A percentile compares a stretch with the other conserved stretches of the same genome.
Evolutionary conservation across 2,329 filamentous ascomycete species (phyloP).

Genomic region (Phialophora macrospora): DNA sequence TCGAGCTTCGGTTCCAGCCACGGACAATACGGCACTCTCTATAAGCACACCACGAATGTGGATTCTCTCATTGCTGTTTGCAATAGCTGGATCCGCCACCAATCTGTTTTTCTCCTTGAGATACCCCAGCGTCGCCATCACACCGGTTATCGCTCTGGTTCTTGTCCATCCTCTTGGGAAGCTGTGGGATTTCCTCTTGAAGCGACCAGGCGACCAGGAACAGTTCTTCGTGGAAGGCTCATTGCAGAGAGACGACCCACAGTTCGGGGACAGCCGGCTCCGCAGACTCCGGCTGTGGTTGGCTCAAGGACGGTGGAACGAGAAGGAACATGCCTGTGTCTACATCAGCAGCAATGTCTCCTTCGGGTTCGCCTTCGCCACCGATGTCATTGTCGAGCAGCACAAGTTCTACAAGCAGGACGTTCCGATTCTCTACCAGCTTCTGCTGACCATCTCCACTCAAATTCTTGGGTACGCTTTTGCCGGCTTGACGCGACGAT

Average conservation of each 20-base stretch:
- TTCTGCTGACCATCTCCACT: constrained; percentile 81
- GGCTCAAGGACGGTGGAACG: constrained; percentile 80
- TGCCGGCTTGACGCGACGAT: constrained; percentile 78
- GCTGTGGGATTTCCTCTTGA: constrained; percentile 75
- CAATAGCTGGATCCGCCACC: constrained; percentile 78
- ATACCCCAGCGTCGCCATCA: constrained; percentile 89
- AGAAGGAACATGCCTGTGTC: constrained; percentile 86
- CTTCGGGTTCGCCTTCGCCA: constrained; percentile 87
- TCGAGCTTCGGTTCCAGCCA: constrained; percentile 75
- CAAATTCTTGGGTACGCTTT: constrained; percentile 87
- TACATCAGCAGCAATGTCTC: constrained; percentile 90
- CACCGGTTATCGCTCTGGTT: constrained; percentile 82
- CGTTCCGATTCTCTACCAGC: constrained; percentile 74
- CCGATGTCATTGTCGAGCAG: constrained; percentile 86
- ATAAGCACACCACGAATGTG: constrained; percentile 87
- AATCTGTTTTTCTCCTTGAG: constrained; percentile 88
- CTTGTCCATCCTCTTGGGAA: constrained; percentile 83
- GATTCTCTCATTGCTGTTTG: constrained; percentile 77
- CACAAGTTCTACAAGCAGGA: constrained; percentile 87
- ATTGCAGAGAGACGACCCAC: constrained; percentile 49
- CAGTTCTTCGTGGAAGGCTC: constrained; percentile 65
- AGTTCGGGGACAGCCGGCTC: constrained; percentile 33
- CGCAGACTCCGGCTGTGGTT: constrained; percentile 70
- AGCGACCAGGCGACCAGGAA: constrained; percentile 60
- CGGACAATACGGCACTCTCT: constrained; percentile 75